Conservation (phyloP, 2,329 filamentous ascomycete genomes). For the Botrytis hyacinthi region DNA sequence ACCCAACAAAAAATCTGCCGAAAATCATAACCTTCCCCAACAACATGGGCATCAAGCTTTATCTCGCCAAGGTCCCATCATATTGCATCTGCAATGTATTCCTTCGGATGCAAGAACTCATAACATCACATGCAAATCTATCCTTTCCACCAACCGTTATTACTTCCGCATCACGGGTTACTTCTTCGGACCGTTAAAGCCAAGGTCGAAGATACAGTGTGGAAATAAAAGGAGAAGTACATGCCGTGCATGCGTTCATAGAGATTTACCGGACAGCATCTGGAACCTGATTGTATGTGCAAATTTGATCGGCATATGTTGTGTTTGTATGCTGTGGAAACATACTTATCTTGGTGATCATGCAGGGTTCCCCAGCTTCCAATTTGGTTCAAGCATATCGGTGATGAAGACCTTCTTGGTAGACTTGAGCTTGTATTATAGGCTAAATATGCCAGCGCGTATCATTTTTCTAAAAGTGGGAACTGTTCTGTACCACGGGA, state of each 20-base stretch:
- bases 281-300: not conserved
- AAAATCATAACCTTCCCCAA: not conserved
- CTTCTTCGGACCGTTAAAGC: not conserved
- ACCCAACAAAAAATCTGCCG: not conserved
- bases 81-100: not conserved
- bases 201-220: not conserved
- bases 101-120: not conserved
- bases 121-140: not conserved
- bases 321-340: not conserved
- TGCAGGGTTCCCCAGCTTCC: slow-evolving; percentile 7
- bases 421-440: not conserved
- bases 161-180: not conserved
- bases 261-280: not conserved
- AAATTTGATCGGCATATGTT: not conserved
- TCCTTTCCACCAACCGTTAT: not conserved
- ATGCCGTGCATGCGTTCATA: not conserved
- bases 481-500: not conserved
- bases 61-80: not conserved
- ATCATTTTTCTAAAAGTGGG: not conserved
- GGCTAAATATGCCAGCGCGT: not conserved
- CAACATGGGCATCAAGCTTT: not conserved
- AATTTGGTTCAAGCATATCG: not conserved
- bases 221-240: not conserved
- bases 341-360: not conserved
- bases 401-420: not conserved